These are phyloP conservation scores for Candida sp. DNA, from an alignment of 1,139 yeast genomes.

Conservation along the genomic window DNA sequence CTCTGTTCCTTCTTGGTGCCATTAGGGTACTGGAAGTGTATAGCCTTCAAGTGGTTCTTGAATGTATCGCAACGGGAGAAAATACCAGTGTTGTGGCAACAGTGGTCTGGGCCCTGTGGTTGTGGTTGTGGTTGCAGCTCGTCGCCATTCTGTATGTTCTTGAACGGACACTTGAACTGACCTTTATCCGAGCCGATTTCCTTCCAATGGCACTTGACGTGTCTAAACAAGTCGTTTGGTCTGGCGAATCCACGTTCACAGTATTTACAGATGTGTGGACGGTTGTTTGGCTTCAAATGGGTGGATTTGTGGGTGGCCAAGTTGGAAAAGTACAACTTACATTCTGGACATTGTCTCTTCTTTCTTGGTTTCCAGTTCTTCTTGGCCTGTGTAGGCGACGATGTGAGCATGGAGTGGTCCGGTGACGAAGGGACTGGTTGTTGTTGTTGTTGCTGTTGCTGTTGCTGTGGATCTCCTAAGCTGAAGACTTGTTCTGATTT, in stretches of 20 bases:
- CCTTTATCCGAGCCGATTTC: constrained; percentile 59
- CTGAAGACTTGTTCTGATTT: constrained; percentile 5
- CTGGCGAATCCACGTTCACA: constrained; percentile 89
- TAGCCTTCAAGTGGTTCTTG: constrained; percentile 88
- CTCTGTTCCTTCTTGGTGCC: constrained; percentile 87
- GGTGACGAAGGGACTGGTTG: constrained; percentile 3
- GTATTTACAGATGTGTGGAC: constrained; percentile 79
- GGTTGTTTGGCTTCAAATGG: constrained; percentile 71
- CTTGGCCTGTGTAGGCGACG: constrained; percentile 13
- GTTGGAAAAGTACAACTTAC: constrained; percentile 77
- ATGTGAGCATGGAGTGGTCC: constrained; percentile 6
- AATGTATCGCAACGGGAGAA: constrained; percentile 91
- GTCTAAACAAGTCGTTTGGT: constrained; percentile 85
- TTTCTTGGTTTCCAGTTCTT: constrained; percentile 57
- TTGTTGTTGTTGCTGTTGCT: background rate
- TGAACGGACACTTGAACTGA: constrained; percentile 51
- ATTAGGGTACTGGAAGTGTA: constrained; percentile 87
- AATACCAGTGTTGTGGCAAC: constrained; percentile 83
- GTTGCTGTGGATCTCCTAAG: background rate
- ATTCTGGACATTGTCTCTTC: constrained; percentile 86
- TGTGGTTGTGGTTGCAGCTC: background rate
- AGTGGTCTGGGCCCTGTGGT: constrained; percentile 30
- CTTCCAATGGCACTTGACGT: constrained; percentile 83
- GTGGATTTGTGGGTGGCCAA: constrained; percentile 87
- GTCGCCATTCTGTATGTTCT: constrained; percentile 22